A percentile compares a stretch with the other conserved stretches of the same genome.
Evolutionary conservation across 2,329 filamentous ascomycete genomes (phyloP).

Genomic region (Sphaerulina populicola): DNA sequence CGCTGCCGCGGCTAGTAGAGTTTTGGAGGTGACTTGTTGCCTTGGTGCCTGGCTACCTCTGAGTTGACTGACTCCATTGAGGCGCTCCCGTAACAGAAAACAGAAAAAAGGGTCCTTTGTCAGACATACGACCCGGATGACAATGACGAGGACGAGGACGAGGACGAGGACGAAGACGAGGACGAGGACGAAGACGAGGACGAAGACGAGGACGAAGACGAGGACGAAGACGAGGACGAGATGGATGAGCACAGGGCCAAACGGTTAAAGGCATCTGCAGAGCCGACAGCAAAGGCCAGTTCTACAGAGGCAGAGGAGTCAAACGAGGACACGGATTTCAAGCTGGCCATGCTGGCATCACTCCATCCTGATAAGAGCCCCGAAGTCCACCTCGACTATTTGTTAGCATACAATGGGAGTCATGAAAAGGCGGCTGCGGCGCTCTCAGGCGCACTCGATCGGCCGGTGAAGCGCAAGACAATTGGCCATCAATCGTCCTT

Average conservation of each 20-base stretch:
- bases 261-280: slow-evolving; percentile 15
- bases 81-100: too few species aligned
- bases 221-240: not conserved
- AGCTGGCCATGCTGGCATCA: slow-evolving; percentile 74
- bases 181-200: not conserved
- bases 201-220: slow-evolving; percentile 15
- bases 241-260: slow-evolving; percentile 19
- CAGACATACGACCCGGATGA: not conserved
- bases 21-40: not conserved
- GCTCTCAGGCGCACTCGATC: slow-evolving; percentile 34
- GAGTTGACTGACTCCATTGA: not conserved
- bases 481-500: slow-evolving; percentile 41
- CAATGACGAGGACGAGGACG: slow-evolving; percentile 13
- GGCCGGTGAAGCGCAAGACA: slow-evolving; percentile 32
- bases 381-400: slow-evolving; percentile 64
- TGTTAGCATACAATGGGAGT: slow-evolving; percentile 69
- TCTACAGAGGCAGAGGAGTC: slow-evolving; percentile 33
- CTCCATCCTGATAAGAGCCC: slow-evolving; percentile 58
- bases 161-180: not conserved
- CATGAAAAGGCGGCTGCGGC: slow-evolving; percentile 56
- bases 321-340: slow-evolving; percentile 80
- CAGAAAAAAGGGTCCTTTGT: too few species aligned
- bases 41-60: not conserved
- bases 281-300: slow-evolving; percentile 1
- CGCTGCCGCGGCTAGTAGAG: slow-evolving; percentile 7